A percentile compares a stretch with the other conserved stretches of the same genome.
Evolutionary conservation across 108 stramenopile species (phyloP).

Genomic region (Fragilaria crotonensis): DNA sequence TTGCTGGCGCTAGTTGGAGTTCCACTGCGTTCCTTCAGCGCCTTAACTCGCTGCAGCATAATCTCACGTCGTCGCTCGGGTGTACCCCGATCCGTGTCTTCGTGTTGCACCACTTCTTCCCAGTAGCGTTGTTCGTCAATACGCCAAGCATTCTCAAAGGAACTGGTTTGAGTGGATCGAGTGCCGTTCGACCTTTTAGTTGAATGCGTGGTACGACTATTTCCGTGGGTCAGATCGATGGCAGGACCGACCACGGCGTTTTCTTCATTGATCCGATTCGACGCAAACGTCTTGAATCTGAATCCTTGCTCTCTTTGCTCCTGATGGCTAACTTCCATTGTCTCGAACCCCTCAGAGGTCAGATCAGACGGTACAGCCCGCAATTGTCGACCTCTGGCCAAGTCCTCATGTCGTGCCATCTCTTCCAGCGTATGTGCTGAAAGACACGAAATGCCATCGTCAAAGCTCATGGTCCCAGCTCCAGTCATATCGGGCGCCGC

Average conservation of each 20-base stretch:
- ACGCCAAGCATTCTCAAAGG: conserved; percentile 3
- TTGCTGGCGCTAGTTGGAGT: background rate
- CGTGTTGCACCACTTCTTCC: background rate
- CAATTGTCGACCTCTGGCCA: background rate
- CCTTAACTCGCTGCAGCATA: background rate
- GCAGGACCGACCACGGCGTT: background rate
- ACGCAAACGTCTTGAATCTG: background rate
- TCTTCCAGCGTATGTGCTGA: conserved; percentile 69
- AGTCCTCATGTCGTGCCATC: conserved; percentile 23
- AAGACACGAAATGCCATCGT: conserved; percentile 73
- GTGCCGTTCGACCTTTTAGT: background rate
- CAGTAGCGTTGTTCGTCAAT: conserved; percentile 2
- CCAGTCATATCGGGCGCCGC: background rate
- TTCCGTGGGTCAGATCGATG: background rate
- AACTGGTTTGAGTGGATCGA: background rate
- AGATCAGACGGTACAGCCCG: background rate
- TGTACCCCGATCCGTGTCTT: background rate
- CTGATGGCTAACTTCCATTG: too few relatives aligned
- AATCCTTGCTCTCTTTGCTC: too few relatives aligned
- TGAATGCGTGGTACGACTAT: background rate
- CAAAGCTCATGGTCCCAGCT: conserved; percentile 40
- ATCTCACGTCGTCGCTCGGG: background rate
- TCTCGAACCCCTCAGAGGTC: background rate
- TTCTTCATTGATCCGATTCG: background rate
- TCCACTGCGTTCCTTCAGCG: background rate